Evolutionary conservation across 2,329 filamentous ascomycete species (phyloP).

Genomic region (Trichophyton mentagrophytes): DNA sequence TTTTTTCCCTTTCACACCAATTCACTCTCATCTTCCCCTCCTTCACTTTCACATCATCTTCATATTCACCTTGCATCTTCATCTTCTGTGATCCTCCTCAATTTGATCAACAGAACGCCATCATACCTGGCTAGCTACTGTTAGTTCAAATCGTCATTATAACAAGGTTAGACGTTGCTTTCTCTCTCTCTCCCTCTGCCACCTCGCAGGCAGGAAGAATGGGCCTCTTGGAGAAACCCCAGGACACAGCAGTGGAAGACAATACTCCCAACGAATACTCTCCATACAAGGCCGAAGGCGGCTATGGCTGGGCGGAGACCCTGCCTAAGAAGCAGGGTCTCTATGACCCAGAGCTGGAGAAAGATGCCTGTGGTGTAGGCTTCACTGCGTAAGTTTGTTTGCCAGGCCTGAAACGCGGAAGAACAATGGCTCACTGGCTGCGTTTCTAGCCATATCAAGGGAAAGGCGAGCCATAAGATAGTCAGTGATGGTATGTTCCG

Average conservation of each 20-base stretch:
- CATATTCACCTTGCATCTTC: neutral
- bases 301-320: conserved; percentile 89
- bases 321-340: conserved; percentile 97
- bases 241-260: conserved; percentile 35
- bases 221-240: conserved; percentile 39
- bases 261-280: conserved; percentile 36
- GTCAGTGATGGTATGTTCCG: conserved; percentile 75
- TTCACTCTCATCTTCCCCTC: neutral
- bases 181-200: neutral
- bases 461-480: conserved; percentile 93
- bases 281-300: conserved; percentile 43
- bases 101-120: neutral
- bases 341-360: conserved; percentile 90
- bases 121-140: neutral
- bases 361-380: conserved; percentile 98
- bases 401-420: neutral
- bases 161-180: neutral
- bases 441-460: conserved; percentile 74
- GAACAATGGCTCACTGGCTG: conserved; percentile 1
- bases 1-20: neutral
- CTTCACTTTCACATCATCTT: neutral
- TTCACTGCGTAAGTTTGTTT: conserved; percentile 72
- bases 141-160: neutral
- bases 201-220: conserved; percentile 31
- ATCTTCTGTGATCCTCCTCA: neutral